These are phyloP conservation scores for Fusarium sp. DNA, from an alignment of 2,329 filamentous ascomycete species.

Conservation along the genomic window DNA sequence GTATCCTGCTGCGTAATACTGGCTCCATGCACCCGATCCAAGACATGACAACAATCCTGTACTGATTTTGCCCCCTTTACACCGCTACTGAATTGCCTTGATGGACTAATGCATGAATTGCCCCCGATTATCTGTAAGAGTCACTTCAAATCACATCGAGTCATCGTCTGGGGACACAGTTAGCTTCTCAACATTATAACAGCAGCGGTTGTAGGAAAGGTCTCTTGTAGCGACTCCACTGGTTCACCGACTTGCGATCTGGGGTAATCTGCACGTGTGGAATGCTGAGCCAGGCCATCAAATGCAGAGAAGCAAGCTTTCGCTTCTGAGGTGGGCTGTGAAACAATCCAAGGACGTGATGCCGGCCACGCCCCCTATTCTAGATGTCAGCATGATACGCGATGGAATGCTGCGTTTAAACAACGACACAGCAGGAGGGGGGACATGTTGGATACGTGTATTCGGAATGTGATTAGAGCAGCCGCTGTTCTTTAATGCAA, in stretches of 20 bases:
- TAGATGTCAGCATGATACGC: not conserved
- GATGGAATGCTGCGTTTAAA: constrained; percentile 4
- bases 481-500: not conserved
- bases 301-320: constrained; percentile 4
- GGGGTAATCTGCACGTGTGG: not conserved
- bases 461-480: not conserved
- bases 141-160: too few species aligned
- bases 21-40: too few species aligned
- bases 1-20: too few species aligned
- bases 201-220: not conserved
- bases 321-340: not conserved
- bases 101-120: too few species aligned
- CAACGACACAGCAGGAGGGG: not conserved
- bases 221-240: not conserved
- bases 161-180: too few species aligned
- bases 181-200: too few species aligned
- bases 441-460: too few species aligned
- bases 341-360: constrained; percentile 5
- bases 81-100: too few species aligned
- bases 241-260: not conserved
- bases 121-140: too few species aligned
- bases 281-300: constrained; percentile 2
- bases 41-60: too few species aligned
- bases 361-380: not conserved
- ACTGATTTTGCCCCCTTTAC: too few species aligned